phyloP scores from a whole-genome alignment of 1,139 yeast species.

The Candida tetrigidarum region DNA sequence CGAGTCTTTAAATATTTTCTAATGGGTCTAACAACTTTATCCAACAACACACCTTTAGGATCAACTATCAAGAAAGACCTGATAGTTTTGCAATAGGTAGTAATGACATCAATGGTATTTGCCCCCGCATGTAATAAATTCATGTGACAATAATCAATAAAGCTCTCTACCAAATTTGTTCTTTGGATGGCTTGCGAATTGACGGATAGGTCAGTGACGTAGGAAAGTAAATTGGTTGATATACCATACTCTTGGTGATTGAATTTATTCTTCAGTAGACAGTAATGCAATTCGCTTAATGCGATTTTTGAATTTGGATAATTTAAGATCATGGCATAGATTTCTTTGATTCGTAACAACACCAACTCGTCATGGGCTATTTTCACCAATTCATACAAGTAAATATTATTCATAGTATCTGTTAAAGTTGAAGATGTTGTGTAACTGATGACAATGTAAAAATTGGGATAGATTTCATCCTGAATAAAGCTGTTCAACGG shows the following conservation, averaged over 20 bases:
- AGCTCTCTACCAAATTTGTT: slow-evolving; percentile 55
- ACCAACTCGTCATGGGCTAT: slow-evolving; percentile 52
- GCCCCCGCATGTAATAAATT: slow-evolving; percentile 80
- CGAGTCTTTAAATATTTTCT: slow-evolving; percentile 69
- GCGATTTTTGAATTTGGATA: slow-evolving; percentile 67
- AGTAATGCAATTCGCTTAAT: slow-evolving; percentile 62
- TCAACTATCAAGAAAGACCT: slow-evolving; percentile 77
- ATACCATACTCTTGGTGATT: slow-evolving; percentile 16
- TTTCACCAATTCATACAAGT: slow-evolving; percentile 35
- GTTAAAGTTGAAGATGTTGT: slow-evolving; percentile 17
- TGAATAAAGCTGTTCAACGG: slow-evolving; percentile 42
- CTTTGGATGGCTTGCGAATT: slow-evolving; percentile 46
- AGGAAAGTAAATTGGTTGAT: slow-evolving; percentile 20
- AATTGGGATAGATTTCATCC: slow-evolving; percentile 42
- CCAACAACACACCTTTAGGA: slow-evolving; percentile 83
- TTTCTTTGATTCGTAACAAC: slow-evolving; percentile 60
- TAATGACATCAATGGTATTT: slow-evolving; percentile 74
- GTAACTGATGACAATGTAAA: slow-evolving; percentile 29
- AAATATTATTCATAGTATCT: slow-evolving; percentile 21
- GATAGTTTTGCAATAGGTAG: slow-evolving; percentile 72
- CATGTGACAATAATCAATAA: slow-evolving; percentile 52
- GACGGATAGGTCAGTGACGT: slow-evolving; percentile 24
- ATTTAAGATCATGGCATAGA: slow-evolving; percentile 61
- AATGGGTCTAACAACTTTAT: slow-evolving; percentile 76
- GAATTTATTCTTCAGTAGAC: slow-evolving; percentile 35